These are phyloP conservation scores for Ogataea naganishii DNA, from an alignment of 805 yeast genomes.

Conservation along the genomic window DNA sequence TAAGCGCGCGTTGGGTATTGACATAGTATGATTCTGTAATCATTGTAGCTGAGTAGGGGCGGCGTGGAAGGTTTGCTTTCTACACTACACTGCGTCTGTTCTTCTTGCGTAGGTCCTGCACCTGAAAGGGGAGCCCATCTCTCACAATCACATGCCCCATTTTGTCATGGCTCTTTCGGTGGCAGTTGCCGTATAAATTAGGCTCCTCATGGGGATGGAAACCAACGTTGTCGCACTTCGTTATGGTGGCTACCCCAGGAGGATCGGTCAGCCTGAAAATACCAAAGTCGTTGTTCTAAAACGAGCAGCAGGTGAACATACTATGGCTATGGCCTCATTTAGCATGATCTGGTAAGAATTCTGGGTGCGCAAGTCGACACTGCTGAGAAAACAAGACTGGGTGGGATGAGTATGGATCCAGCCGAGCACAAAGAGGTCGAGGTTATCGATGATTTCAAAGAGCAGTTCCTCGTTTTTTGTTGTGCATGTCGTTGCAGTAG, in stretches of 20 bases:
- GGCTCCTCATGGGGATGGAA: slow-evolving; percentile 57
- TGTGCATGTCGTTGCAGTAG: slow-evolving; percentile 54
- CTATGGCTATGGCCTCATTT: slow-evolving; percentile 62
- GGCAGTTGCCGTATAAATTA: slow-evolving; percentile 40
- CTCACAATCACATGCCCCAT: slow-evolving; percentile 43
- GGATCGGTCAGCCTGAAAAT: slow-evolving; percentile 58
- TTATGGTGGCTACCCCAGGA: slow-evolving; percentile 48
- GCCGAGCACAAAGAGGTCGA: slow-evolving; percentile 55
- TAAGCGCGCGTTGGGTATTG: no score
- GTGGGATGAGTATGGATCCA: slow-evolving; percentile 76
- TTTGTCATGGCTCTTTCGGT: slow-evolving; percentile 19
- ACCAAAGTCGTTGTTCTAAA: slow-evolving; percentile 38
- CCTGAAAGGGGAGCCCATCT: slow-evolving; percentile 35
- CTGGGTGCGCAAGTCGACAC: slow-evolving; percentile 62
- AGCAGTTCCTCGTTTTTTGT: slow-evolving; percentile 52
- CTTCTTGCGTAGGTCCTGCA: slow-evolving; percentile 36
- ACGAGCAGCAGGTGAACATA: slow-evolving; percentile 44
- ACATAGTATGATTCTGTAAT: no score
- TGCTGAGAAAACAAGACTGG: slow-evolving; percentile 60
- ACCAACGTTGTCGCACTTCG: slow-evolving; percentile 38
- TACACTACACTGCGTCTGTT: neutral
- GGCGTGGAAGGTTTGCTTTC: no score
- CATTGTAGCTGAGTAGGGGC: no score
- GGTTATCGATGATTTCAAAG: slow-evolving; percentile 44
- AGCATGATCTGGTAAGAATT: slow-evolving; percentile 62